phyloP scores from a whole-genome alignment of 352 stramenopile genomes.

The Phytophthora pisi region DNA sequence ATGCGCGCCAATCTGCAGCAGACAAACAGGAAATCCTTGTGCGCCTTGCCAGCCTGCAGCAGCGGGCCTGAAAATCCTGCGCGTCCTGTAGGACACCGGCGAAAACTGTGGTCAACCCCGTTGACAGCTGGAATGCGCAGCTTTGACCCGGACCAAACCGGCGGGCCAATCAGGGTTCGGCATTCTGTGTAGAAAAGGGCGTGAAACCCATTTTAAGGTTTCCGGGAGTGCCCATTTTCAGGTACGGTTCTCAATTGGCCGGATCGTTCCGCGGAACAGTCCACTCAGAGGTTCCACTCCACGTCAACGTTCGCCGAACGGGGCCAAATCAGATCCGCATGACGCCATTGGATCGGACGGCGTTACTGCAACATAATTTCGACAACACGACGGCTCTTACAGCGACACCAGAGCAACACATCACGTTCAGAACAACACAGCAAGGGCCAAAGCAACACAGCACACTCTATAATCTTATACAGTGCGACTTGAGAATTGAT shows the following conservation, averaged over 20 bases:
- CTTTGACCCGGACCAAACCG: slow-evolving; percentile 4
- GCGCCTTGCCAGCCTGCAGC: not conserved
- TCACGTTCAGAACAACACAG: too few relatives aligned
- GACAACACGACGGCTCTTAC: too few relatives aligned
- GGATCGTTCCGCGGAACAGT: not conserved
- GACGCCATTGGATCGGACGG: not conserved
- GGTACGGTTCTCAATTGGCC: too few relatives aligned
- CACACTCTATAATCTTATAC: too few relatives aligned
- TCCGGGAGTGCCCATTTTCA: too few relatives aligned
- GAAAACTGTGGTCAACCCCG: not conserved
- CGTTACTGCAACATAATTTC: too few relatives aligned
- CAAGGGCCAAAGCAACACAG: too few relatives aligned
- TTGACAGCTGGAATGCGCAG: not conserved
- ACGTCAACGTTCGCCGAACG: not conserved
- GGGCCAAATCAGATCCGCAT: not conserved
- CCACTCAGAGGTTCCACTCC: not conserved
- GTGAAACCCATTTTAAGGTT: too few relatives aligned
- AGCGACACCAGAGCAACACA: too few relatives aligned
- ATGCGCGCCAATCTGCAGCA: not conserved
- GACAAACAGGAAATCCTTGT: not conserved
- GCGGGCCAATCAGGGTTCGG: slow-evolving; percentile 20
- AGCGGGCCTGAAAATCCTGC: slow-evolving; percentile 5
- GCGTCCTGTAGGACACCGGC: not conserved
- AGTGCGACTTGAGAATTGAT: too few relatives aligned
- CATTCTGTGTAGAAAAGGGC: too few relatives aligned